Conservation (phyloP, 805 yeast species). For the Starmerella apicola region DNA sequence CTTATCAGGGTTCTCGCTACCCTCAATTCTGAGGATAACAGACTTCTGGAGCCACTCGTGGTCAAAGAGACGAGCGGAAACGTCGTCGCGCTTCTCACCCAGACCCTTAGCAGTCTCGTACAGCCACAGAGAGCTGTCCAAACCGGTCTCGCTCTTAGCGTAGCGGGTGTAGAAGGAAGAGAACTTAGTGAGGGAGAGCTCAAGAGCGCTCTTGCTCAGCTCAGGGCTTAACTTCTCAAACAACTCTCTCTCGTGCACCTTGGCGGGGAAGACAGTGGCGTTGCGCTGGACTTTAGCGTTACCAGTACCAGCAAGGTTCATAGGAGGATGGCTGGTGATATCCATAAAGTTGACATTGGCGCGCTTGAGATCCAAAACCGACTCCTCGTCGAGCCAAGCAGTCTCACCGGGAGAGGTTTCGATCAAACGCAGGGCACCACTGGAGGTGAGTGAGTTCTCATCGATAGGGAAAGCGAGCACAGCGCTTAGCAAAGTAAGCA, state of each 20-base stretch:
- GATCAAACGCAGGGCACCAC: conserved; percentile 9
- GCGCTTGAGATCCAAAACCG: conserved; percentile 34
- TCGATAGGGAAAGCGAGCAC: conserved; percentile 1
- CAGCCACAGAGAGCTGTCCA: conserved; percentile 61
- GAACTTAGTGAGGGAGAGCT: conserved; percentile 45
- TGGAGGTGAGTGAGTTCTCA: conserved; percentile 1
- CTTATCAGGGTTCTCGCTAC: conserved; percentile 31
- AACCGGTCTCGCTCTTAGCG: conserved; percentile 61
- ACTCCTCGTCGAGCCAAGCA: conserved; percentile 30
- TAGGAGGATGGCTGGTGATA: conserved; percentile 40
- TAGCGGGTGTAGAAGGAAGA: conserved; percentile 65
- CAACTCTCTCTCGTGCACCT: conserved; percentile 28
- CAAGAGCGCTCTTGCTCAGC: conserved; percentile 39
- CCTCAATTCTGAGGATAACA: conserved; percentile 47
- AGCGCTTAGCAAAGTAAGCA: neutral
- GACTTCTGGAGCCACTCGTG: conserved; percentile 77
- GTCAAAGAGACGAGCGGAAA: conserved; percentile 38
- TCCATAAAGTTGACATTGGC: conserved; percentile 50
- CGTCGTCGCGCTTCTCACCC: conserved; percentile 28
- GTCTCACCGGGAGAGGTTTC: conserved; percentile 19
- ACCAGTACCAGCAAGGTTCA: conserved; percentile 17
- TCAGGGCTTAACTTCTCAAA: conserved; percentile 33
- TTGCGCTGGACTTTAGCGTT: neutral
- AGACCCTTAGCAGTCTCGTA: conserved; percentile 33
- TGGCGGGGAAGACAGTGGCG: conserved; percentile 34